Percentiles rank a stretch among this genome's conserved stretches.
Conservation (phyloP, 169 alveolate species). For the Plasmodium inui region DNA sequence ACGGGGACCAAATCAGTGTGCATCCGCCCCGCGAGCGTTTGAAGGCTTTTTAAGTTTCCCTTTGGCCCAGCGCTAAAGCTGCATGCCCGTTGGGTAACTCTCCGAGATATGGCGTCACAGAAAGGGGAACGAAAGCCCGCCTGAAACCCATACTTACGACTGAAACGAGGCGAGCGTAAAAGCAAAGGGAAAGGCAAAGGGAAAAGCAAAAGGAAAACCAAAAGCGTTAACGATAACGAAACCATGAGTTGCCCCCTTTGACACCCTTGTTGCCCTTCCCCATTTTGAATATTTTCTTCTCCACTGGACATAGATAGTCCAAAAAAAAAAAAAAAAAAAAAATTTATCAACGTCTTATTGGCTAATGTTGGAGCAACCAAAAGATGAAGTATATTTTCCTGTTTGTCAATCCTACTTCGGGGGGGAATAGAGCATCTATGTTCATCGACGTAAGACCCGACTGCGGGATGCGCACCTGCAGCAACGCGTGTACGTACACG, state of each 20-base stretch:
- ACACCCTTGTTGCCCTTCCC: background rate
- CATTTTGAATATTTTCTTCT: background rate
- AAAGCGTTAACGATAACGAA: background rate
- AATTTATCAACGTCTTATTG: background rate
- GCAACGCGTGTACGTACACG: background rate
- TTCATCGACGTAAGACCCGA: constrained; percentile 83
- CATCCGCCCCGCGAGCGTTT: background rate
- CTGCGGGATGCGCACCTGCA: background rate
- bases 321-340: constrained; percentile 5
- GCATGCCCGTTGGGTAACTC: constrained; percentile 1
- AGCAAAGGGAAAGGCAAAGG: background rate
- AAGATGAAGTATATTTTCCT: constrained; percentile 76
- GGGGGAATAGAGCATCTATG: constrained; percentile 87
- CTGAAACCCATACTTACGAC: background rate
- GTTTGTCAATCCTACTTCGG: constrained; percentile 89
- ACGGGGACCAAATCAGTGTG: background rate
- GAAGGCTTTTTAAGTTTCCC: background rate
- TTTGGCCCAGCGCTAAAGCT: background rate
- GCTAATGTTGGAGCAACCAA: constrained; percentile 24
- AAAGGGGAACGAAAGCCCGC: background rate
- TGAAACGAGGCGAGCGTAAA: background rate
- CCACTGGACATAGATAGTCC: background rate
- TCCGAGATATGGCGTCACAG: background rate
- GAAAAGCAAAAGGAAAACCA: background rate
- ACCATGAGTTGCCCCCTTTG: background rate